Conservation (phyloP, 2,329 filamentous ascomycete genomes). For the Penicillium brasilianum region DNA sequence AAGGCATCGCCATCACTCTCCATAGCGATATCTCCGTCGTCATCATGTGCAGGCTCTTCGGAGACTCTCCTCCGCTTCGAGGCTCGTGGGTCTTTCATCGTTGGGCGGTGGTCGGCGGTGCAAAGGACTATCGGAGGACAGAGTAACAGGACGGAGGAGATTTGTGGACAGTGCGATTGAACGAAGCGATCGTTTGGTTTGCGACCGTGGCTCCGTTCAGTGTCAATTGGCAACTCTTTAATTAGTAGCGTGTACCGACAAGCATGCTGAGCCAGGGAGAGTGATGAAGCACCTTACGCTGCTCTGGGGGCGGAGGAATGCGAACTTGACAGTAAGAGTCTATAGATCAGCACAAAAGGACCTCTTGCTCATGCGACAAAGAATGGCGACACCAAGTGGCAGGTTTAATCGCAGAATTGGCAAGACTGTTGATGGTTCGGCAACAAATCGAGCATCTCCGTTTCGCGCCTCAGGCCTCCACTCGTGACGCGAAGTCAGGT, state of each 20-base stretch:
- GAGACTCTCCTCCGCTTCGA: slow-evolving; percentile 46
- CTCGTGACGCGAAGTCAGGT: slow-evolving; percentile 41
- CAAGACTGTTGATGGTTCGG: slow-evolving; percentile 28
- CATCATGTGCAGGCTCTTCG: slow-evolving; percentile 30
- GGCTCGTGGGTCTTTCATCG: slow-evolving; percentile 43
- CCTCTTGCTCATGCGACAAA: background rate
- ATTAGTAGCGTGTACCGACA: slow-evolving; percentile 9
- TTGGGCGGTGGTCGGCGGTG: slow-evolving; percentile 9
- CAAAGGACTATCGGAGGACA: background rate
- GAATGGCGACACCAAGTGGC: background rate
- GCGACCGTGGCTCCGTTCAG: slow-evolving; percentile 11
- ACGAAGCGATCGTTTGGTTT: background rate
- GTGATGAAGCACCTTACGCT: background rate
- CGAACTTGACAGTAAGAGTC: background rate
- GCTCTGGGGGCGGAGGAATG: background rate
- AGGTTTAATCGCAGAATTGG: slow-evolving; percentile 11
- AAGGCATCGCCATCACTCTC: slow-evolving; percentile 23
- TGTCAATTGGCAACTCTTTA: background rate
- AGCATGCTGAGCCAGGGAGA: slow-evolving; percentile 12
- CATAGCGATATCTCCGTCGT: slow-evolving; percentile 41
- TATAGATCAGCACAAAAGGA: background rate
- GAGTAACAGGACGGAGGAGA: background rate
- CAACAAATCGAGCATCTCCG: slow-evolving; percentile 26
- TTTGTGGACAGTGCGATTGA: background rate
- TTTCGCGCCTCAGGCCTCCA: slow-evolving; percentile 37